A percentile compares a stretch with the other conserved stretches of the same genome.
Conservation (phyloP, 2,329 filamentous ascomycete species). For the Xylariaceae sp. region DNA sequence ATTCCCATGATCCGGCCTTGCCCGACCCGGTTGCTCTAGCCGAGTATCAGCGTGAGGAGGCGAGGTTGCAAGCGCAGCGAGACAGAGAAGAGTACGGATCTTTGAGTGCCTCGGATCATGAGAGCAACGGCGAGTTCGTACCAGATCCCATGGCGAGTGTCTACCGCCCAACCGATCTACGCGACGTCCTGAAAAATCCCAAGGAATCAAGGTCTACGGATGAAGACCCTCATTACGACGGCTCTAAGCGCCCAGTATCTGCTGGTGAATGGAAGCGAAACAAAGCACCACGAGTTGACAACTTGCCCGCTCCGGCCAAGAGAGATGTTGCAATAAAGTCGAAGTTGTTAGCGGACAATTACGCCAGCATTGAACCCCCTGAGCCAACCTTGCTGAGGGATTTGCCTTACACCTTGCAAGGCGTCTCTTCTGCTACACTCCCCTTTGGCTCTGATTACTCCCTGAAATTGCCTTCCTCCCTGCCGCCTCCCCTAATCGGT, state of each 20-base stretch:
- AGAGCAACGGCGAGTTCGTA: slow-evolving; percentile 16
- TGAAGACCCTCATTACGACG: slow-evolving; percentile 16
- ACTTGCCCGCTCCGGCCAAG: slow-evolving; percentile 28
- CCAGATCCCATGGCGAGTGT: slow-evolving; percentile 18
- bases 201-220: slow-evolving; percentile 25
- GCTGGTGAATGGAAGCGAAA: slow-evolving; percentile 30
- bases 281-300: slow-evolving; percentile 25
- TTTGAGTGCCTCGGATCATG: slow-evolving; percentile 26
- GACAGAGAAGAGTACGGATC: slow-evolving; percentile 23
- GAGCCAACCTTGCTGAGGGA: slow-evolving; percentile 70
- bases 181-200: slow-evolving; percentile 30
- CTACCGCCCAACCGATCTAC: slow-evolving; percentile 31
- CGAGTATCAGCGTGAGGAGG: slow-evolving; percentile 33
- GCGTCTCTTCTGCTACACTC: slow-evolving; percentile 80
- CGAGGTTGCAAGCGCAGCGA: slow-evolving; percentile 14
- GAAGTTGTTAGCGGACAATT: slow-evolving; percentile 53
- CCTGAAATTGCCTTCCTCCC: slow-evolving; percentile 69
- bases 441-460: slow-evolving; percentile 66
- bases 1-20: slow-evolving; percentile 56
- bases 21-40: slow-evolving; percentile 37
- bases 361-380: slow-evolving; percentile 54
- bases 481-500: slow-evolving; percentile 81
- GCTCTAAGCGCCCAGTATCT: slow-evolving; percentile 16
- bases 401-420: slow-evolving; percentile 88
- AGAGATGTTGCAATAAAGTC: slow-evolving; percentile 56